Evolutionary conservation across 31 red algal genomes (phyloP).

Genomic region (Endocladia muricata): DNA sequence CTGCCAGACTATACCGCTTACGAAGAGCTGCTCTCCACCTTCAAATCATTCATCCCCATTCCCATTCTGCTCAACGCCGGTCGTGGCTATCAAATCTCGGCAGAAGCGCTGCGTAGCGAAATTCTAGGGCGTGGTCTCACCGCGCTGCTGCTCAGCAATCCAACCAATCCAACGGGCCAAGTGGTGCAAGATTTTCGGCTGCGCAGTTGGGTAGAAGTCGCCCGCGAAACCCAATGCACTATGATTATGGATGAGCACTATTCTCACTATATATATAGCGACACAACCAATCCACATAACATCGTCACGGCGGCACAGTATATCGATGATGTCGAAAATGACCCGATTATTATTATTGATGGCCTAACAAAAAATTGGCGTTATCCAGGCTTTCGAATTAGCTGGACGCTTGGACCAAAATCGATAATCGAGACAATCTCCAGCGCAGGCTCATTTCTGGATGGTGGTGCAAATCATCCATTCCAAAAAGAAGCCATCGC

Average conservation of each 20-base stretch:
- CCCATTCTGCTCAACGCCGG: neutral
- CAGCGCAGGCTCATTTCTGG: conserved; percentile 12
- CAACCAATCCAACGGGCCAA: conserved; percentile 15
- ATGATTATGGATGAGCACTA: neutral
- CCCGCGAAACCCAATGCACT: neutral
- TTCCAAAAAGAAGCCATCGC: neutral
- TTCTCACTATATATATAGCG: neutral
- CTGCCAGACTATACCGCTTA: neutral
- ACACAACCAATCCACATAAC: neutral
- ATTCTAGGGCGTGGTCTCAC: neutral
- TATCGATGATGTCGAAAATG: conserved; percentile 17
- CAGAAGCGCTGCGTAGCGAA: neutral
- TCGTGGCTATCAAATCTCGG: neutral
- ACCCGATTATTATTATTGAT: conserved; percentile 8
- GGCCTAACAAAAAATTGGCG: conserved; percentile 22
- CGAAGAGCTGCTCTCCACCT: neutral
- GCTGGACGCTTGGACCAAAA: conserved; percentile 15
- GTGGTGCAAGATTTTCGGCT: neutral
- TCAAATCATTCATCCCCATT: neutral
- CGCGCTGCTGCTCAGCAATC: conserved; percentile 14
- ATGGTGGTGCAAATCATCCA: conserved; percentile 7
- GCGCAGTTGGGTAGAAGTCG: neutral
- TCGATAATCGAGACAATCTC: neutral
- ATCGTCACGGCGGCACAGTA: conserved; percentile 2
- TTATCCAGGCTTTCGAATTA: conserved; percentile 2